A percentile compares a stretch with the other conserved stretches of the same genome.
phyloP scores from a whole-genome alignment of 805 yeast genomes.

The Yarrowia keelungensis region DNA sequence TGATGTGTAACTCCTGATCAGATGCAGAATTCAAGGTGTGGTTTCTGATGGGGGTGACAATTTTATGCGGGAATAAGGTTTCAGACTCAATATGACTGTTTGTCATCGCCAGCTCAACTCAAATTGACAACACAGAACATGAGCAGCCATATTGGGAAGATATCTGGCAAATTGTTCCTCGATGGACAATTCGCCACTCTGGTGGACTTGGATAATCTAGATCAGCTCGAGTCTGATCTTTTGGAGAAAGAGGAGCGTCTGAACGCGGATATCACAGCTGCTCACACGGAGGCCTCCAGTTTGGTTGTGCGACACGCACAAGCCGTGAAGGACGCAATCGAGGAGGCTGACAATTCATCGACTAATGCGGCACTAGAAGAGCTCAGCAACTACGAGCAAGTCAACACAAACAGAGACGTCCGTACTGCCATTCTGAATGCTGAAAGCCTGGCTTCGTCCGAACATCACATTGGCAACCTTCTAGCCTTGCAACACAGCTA shows the following conservation, averaged over 20 bases:
- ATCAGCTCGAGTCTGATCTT: constrained; percentile 15
- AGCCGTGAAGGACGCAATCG: constrained; percentile 1
- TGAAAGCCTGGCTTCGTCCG: constrained; percentile 14
- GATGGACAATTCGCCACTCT: constrained; percentile 23
- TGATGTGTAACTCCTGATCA: constrained; percentile 2
- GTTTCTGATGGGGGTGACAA: background rate
- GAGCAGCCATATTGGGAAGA: constrained; percentile 29
- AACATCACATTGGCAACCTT: constrained; percentile 24
- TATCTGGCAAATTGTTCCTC: constrained; percentile 14
- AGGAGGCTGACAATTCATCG: constrained; percentile 17
- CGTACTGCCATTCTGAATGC: constrained; percentile 15
- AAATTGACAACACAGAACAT: constrained; percentile 2
- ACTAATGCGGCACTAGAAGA: constrained; percentile 14
- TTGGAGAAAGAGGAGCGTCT: constrained; percentile 6
- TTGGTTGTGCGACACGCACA: constrained; percentile 14
- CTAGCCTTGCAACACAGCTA: constrained; percentile 11
- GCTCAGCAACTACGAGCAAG: constrained; percentile 1
- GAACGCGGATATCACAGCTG: constrained; percentile 5
- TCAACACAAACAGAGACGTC: constrained; percentile 12
- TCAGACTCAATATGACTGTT: background rate
- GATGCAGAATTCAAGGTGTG: constrained; percentile 14
- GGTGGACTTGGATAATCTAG: constrained; percentile 6
- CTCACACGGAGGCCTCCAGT: background rate
- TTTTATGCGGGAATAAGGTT: constrained; percentile 13
- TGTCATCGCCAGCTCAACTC: constrained; percentile 15